phyloP scores from a whole-genome alignment of 1,284 basidiomycete species.

The Cryptococcus hybrid region DNA sequence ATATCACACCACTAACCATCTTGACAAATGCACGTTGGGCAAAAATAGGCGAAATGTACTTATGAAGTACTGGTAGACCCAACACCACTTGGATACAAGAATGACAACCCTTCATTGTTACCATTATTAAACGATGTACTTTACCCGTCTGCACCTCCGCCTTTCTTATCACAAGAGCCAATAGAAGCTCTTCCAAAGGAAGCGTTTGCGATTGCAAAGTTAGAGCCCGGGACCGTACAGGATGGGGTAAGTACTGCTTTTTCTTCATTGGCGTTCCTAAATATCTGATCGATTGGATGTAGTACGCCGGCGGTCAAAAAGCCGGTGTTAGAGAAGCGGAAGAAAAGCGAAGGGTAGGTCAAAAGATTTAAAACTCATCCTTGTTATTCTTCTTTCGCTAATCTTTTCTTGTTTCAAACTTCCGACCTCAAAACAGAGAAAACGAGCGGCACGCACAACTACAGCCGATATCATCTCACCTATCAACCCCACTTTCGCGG shows the following conservation, averaged over 20 bases:
- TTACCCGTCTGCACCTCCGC: conserved; percentile 9
- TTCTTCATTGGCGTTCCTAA: background rate
- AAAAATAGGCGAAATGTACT: background rate
- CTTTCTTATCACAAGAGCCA: conserved; percentile 9
- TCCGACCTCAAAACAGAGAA: background rate
- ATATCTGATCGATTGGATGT: background rate
- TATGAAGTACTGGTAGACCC: conserved; percentile 23
- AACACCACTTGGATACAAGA: conserved; percentile 27
- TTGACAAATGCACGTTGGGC: too few relatives aligned
- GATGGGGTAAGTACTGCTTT: conserved; percentile 28
- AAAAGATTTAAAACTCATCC: background rate
- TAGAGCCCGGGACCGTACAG: conserved; percentile 33
- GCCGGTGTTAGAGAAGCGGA: conserved; percentile 30
- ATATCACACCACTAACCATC: background rate
- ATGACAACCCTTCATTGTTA: conserved; percentile 21
- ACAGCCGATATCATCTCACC: background rate
- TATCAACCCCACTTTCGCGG: background rate
- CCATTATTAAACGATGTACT: conserved; percentile 21
- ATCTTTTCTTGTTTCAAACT: too few relatives aligned
- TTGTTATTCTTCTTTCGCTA: background rate
- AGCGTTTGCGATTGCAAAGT: conserved; percentile 21
- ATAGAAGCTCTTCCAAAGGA: conserved; percentile 23
- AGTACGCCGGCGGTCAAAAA: conserved; percentile 38
- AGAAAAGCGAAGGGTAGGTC: conserved; percentile 24
- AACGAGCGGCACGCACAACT: background rate